These are phyloP conservation scores for Pythium aristosporum DNA, from an alignment of 352 stramenopile genomes.

Conservation along the genomic window DNA sequence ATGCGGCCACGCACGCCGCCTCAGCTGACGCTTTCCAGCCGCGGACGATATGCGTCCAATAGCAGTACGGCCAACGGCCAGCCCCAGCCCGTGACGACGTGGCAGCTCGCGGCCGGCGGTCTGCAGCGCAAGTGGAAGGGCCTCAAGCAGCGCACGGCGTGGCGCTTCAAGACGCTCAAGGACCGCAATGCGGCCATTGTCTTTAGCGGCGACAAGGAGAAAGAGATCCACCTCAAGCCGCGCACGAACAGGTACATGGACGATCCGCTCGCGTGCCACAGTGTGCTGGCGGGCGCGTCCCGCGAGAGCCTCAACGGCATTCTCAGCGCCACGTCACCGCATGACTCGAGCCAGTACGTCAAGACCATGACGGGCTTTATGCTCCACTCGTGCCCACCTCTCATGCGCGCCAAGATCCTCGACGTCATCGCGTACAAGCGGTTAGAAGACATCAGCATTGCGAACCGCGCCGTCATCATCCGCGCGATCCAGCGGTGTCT, in stretches of 20 bases:
- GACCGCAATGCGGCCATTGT: conserved; percentile 70
- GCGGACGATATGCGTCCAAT: too few species aligned
- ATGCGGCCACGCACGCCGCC: too few species aligned
- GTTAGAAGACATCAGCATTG: conserved; percentile 64
- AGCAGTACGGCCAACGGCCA: too few species aligned
- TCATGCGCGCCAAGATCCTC: conserved; percentile 64
- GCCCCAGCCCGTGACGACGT: conserved; percentile 53
- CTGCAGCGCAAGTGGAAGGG: conserved; percentile 82
- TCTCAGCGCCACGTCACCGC: conserved; percentile 68
- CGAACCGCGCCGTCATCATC: conserved; percentile 77
- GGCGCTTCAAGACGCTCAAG: conserved; percentile 81
- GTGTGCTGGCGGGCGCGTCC: conserved; percentile 59
- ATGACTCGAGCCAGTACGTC: conserved; percentile 72
- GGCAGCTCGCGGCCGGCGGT: conserved; percentile 67
- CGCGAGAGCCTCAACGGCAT: conserved; percentile 75
- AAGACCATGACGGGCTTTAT: conserved; percentile 87
- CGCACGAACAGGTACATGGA: conserved; percentile 45
- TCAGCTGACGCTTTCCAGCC: background rate
- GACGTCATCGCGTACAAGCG: conserved; percentile 72
- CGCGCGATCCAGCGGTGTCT: conserved; percentile 77
- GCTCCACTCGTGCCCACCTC: conserved; percentile 63
- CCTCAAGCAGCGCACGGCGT: conserved; percentile 79
- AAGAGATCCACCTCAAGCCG: conserved; percentile 59
- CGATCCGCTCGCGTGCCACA: conserved; percentile 75
- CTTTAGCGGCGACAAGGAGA: conserved; percentile 74